Percentiles rank a stretch among this genome's conserved stretches.
Conservation (phyloP, 73 alveolate species). For the Tetrahymena borealis region DNA sequence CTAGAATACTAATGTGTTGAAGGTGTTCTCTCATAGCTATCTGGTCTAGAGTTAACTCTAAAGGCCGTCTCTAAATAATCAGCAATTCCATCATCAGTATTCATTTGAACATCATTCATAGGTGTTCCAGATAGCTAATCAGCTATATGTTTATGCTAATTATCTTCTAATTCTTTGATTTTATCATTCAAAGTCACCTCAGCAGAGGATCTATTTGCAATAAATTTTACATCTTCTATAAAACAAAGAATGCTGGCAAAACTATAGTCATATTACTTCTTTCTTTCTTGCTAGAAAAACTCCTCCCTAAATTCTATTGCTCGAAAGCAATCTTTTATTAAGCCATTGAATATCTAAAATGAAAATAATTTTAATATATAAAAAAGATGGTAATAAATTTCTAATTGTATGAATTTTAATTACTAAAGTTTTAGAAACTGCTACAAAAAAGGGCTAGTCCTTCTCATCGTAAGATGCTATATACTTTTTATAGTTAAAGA, state of each 20-base stretch:
- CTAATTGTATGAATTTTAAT: not conserved
- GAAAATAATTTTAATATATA: no score
- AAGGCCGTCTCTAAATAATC: not conserved
- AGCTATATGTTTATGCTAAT: not conserved
- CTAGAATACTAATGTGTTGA: not conserved
- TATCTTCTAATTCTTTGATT: not conserved
- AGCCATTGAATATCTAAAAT: not conserved
- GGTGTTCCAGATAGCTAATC: not conserved
- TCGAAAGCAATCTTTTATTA: not conserved
- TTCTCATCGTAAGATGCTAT: not conserved
- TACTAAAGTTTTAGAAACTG: not conserved
- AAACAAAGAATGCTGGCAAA: not conserved
- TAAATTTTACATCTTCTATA: not conserved
- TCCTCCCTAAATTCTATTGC: not conserved
- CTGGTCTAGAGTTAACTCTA: not conserved
- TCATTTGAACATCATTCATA: not conserved
- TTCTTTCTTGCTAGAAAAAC: not conserved
- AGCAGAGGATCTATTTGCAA: not conserved
- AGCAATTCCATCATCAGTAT: not conserved
- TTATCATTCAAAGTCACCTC: not conserved
- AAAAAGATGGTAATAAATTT: not conserved
- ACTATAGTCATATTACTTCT: not conserved
- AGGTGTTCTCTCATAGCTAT: not conserved
- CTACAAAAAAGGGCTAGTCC: not conserved
- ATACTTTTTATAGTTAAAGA: not conserved